These are phyloP conservation scores for Myotisia sp. DNA, from an alignment of 2,329 filamentous ascomycete genomes.

Conservation along the genomic window DNA sequence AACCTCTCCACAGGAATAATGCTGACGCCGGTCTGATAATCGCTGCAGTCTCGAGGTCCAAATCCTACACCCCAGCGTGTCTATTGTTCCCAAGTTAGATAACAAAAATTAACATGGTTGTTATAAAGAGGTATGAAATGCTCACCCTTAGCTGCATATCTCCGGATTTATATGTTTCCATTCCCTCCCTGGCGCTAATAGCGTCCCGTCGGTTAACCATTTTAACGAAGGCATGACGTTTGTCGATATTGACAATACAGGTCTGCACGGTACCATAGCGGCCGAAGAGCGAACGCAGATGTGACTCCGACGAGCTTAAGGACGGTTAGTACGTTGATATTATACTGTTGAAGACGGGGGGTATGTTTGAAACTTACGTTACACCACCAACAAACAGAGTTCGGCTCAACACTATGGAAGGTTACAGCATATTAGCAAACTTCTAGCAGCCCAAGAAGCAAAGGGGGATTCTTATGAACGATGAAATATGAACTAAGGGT, in stretches of 20 bases:
- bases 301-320: conserved; percentile 58
- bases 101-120: conserved; percentile 6
- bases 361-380: conserved; percentile 45
- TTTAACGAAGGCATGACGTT: conserved; percentile 96
- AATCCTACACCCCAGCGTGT: conserved; percentile 97
- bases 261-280: conserved; percentile 83
- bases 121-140: conserved; percentile 7
- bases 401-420: conserved; percentile 62
- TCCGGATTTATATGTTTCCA: conserved; percentile 63
- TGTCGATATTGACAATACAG: conserved; percentile 95
- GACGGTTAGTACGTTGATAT: conserved; percentile 13
- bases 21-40: conserved; percentile 84
- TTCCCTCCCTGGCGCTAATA: conserved; percentile 66
- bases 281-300: conserved; percentile 67
- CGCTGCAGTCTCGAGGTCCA: conserved; percentile 89
- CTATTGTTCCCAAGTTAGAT: conserved; percentile 32
- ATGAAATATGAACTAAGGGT: neutral
- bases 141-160: conserved; percentile 60
- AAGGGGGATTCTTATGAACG: neutral
- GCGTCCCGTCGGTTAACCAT: conserved; percentile 87
- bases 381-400: conserved; percentile 96
- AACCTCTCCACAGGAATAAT: conserved; percentile 84
- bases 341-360: neutral
- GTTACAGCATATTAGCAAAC: conserved; percentile 24
- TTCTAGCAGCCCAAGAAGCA: conserved; percentile 47